Conservation (phyloP, 2,329 filamentous ascomycete genomes). For the Apiospora sp. region DNA sequence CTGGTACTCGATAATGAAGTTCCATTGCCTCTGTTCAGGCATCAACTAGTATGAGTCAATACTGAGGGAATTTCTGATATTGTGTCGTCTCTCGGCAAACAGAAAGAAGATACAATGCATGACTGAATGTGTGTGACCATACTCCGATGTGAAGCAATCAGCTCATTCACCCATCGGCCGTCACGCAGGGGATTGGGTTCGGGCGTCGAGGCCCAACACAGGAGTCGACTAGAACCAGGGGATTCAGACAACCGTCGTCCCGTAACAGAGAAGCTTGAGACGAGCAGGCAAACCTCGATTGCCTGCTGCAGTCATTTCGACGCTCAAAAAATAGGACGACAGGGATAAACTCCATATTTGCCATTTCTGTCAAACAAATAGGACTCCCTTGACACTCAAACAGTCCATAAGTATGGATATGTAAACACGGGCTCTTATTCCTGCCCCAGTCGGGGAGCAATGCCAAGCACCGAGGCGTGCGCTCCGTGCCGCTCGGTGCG, state of each 20-base stretch:
- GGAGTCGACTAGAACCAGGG: conserved; percentile 7
- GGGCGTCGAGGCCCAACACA: conserved; percentile 11
- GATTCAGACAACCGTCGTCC: background rate
- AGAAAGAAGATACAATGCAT: background rate
- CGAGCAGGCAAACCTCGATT: background rate
- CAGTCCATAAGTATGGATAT: conserved; percentile 5
- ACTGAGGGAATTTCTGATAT: too few relatives aligned
- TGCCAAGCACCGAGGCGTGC: conserved; percentile 1
- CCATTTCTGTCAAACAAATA: background rate
- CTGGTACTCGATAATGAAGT: conserved; percentile 7
- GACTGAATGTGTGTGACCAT: conserved; percentile 1
- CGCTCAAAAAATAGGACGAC: background rate
- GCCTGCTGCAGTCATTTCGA: background rate
- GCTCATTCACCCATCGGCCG: background rate
- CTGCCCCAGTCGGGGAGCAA: background rate
- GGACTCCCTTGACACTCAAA: background rate
- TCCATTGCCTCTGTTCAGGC: conserved; percentile 5
- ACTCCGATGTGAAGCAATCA: background rate
- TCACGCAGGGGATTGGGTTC: conserved; percentile 12
- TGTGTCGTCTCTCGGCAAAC: conserved; percentile 5
- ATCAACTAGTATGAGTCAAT: background rate
- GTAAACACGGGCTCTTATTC: background rate
- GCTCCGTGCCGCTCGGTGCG: conserved; percentile 15
- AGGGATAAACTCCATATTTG: conserved; percentile 1
- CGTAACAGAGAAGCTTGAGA: background rate